Percentiles rank a stretch among this genome's conserved stretches.
phyloP scores from a whole-genome alignment of 148 eudicot genomes.

The Rhododendron ovatum region DNA sequence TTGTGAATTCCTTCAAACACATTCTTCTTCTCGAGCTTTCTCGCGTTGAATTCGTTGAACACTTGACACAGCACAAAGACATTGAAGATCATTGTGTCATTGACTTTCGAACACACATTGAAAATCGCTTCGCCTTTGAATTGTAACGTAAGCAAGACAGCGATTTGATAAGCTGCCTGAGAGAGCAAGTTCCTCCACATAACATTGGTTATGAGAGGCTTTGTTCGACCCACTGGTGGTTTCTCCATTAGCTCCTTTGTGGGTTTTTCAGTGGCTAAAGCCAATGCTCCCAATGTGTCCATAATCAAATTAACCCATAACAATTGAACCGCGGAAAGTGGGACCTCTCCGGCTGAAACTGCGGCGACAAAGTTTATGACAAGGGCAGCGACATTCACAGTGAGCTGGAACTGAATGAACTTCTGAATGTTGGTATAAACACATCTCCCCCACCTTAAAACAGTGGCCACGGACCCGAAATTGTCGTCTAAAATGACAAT shows the following conservation, averaged over 20 bases:
- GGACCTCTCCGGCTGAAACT: slow-evolving; percentile 15
- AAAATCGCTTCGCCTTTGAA: slow-evolving; percentile 16
- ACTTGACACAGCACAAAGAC: slow-evolving; percentile 17
- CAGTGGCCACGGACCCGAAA: slow-evolving; percentile 1
- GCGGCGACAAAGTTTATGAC: slow-evolving; percentile 16
- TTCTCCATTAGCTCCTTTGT: slow-evolving; percentile 7
- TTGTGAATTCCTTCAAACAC: slow-evolving; percentile 14
- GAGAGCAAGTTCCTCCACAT: slow-evolving; percentile 21
- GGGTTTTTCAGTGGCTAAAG: slow-evolving; percentile 16
- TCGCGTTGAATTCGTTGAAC: slow-evolving; percentile 16
- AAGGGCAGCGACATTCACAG: slow-evolving; percentile 9
- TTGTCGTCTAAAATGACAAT: slow-evolving; percentile 13
- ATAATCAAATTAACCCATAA: slow-evolving; percentile 22
- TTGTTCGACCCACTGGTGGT: slow-evolving; percentile 12
- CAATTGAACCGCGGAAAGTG: slow-evolving; percentile 13
- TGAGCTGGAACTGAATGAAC: slow-evolving; percentile 18
- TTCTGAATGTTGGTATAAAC: slow-evolving; percentile 8
- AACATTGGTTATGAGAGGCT: slow-evolving; percentile 16
- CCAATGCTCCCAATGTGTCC: slow-evolving; percentile 24
- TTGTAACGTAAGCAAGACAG: slow-evolving; percentile 7
- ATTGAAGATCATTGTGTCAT: slow-evolving; percentile 19
- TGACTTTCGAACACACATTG: slow-evolving; percentile 4
- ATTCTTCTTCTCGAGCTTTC: slow-evolving; percentile 23
- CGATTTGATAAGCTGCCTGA: slow-evolving; percentile 17
- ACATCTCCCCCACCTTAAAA: slow-evolving; percentile 17